Percentiles rank a stretch among this genome's conserved stretches.
Conservation (phyloP, 73 alveolate genomes). For the Tetrahymena borealis region DNA sequence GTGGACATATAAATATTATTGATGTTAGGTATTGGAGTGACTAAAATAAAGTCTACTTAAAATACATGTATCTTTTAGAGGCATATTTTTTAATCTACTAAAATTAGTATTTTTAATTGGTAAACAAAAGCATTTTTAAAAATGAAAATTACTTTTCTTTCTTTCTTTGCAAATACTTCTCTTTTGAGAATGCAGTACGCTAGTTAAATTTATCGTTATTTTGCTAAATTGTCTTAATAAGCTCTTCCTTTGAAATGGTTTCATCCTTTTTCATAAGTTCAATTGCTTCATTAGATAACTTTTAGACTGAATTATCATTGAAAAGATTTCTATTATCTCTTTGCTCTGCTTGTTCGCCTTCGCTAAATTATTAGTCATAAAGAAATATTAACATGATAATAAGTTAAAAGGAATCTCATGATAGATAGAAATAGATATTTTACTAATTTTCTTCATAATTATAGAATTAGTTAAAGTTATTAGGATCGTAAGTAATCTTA, state of each 20-base stretch:
- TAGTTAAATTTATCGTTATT: background rate
- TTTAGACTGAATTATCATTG: background rate
- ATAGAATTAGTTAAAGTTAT: background rate
- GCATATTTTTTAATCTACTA: no score
- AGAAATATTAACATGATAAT: background rate
- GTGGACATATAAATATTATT: background rate
- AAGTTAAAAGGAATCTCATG: no score
- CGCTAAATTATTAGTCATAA: background rate
- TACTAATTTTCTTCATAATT: background rate
- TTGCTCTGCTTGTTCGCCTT: background rate
- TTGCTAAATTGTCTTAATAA: background rate
- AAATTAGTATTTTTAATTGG: no score
- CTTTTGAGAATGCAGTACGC: background rate
- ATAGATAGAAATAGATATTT: background rate
- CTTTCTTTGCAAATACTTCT: background rate
- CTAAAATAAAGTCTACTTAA: background rate
- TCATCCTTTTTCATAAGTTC: background rate
- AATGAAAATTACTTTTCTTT: background rate
- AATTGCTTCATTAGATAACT: background rate
- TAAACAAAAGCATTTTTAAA: background rate
- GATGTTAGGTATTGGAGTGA: no score
- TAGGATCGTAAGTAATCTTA: background rate
- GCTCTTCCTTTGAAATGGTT: background rate
- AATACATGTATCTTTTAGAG: background rate
- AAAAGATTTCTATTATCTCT: background rate